Conservation (phyloP, 106 monocot genomes). For the Dactylorhiza incarnata region DNA sequence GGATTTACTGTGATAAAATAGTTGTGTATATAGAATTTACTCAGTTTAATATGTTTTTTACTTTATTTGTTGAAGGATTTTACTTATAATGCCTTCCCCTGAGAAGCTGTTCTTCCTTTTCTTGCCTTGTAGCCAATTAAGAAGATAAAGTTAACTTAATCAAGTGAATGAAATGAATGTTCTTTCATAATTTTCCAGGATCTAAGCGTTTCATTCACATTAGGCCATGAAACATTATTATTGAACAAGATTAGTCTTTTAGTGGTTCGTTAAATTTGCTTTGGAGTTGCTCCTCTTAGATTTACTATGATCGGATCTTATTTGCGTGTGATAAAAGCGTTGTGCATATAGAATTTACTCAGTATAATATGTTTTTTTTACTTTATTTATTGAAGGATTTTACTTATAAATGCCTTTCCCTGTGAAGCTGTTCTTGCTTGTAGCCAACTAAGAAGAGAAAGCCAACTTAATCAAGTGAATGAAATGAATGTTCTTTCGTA, state of each 20-base stretch:
- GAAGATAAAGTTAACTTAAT: background rate
- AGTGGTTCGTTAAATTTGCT: too few relatives aligned
- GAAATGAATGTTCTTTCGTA: background rate
- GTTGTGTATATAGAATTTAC: background rate
- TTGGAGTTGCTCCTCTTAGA: too few relatives aligned
- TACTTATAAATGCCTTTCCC: too few relatives aligned
- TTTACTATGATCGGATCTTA: too few relatives aligned
- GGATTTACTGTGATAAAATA: too few relatives aligned
- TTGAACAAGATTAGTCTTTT: too few relatives aligned
- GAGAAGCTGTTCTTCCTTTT: background rate
- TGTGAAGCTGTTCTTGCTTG: background rate
- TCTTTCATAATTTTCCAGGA: background rate
- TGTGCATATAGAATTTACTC: background rate
- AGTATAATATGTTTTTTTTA: background rate
- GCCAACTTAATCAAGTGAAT: background rate
- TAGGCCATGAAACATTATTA: background rate
- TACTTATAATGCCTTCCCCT: too few relatives aligned
- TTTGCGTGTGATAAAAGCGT: too few relatives aligned
- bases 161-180: background rate
- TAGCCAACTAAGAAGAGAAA: background rate
- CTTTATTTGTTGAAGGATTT: background rate
- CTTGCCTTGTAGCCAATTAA: background rate
- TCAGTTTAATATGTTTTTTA: background rate
- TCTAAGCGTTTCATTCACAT: background rate
- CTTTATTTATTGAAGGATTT: background rate